Evolutionary conservation across 2,329 filamentous ascomycete species (phyloP), one percentile per base, ranked within the genome.

Genomic region (Exophiala calicioides): DNA sequence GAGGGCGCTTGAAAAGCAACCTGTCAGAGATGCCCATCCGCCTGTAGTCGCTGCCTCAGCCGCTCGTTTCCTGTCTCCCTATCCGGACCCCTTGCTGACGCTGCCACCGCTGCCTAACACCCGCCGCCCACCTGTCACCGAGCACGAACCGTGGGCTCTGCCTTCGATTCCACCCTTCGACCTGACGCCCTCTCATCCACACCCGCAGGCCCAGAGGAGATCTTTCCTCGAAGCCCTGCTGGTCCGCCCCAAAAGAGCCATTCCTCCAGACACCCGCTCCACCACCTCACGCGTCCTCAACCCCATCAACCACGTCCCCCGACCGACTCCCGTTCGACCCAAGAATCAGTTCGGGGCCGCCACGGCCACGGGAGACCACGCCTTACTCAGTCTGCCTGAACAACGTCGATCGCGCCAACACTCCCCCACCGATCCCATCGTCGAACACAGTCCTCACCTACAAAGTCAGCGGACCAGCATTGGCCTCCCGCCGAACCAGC

Each of bases 261-360:
- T 50, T 18, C 47, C 47, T 23, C 45, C 47, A 10, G 48, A 57
- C 36, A 44, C 40, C 20, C 54, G 54, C 12, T 60, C 66, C 23
- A 68, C 73, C 44, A 68, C 75, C 24, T 74, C 77, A 43, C 72
- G 78, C 47, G 73, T 82, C 52, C 80, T 79, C 68, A 82, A 82
- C 62, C 80, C 80, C 27, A 72, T 80, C 59, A 82, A 83, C 61
- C 74, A 78, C 65, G 77, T 80, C 36, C 80, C 78, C 30, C 75
- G 77, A 48, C 66, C 68, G 23, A 76, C 75, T 36, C 73, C 74
- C 45, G 64, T 77, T 27, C 68, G 68, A 15, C 57, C 75, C 42
- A 48, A 64, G 60, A 55, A 62, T 64, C 31, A 60, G 60, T 9
- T 30, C 13, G 40, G 42, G 5, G 36, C 50, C 18, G 61, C 48